Evolutionary conservation across 345 rosid genomes (phyloP).

Genomic region (Streptanthus diversifolius): DNA sequence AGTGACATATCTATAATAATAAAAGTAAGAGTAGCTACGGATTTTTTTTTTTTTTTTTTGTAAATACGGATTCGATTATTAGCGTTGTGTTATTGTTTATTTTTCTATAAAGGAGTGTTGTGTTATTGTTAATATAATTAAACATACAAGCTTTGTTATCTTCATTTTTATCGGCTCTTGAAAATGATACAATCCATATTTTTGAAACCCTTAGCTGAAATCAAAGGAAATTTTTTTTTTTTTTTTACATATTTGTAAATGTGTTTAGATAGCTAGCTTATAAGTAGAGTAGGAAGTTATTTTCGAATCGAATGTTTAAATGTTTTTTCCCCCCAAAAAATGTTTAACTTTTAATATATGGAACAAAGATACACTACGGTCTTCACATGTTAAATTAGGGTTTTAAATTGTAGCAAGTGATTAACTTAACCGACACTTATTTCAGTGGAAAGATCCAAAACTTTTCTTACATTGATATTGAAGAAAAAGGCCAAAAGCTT

Average conservation of each 20-base stretch:
- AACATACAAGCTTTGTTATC: background rate
- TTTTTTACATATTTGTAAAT: background rate
- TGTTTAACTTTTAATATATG: background rate
- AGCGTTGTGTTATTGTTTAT: background rate
- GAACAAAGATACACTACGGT: background rate
- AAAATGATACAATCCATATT: conserved; percentile 1
- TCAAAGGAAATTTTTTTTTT: background rate
- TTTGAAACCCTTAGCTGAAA: background rate
- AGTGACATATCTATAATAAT: background rate
- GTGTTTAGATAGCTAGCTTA: background rate
- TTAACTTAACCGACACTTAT: conserved; percentile 15
- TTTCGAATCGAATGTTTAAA: background rate
- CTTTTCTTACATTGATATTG: conserved; percentile 33
- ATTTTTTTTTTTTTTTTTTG: too few species aligned
- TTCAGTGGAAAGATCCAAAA: conserved; percentile 32
- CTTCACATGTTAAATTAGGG: background rate
- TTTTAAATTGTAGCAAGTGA: background rate
- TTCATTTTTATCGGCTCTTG: conserved; percentile 21
- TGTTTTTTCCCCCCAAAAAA: background rate
- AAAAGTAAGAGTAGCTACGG: background rate
- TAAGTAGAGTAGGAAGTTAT: background rate
- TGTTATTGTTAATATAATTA: background rate
- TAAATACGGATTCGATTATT: too few species aligned
- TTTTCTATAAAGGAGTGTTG: background rate
- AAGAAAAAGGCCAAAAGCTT: conserved; percentile 35